A percentile compares a stretch with the other conserved stretches of the same genome.
Evolutionary conservation across 805 yeast genomes (phyloP).

Genomic region (Candida anglica): DNA sequence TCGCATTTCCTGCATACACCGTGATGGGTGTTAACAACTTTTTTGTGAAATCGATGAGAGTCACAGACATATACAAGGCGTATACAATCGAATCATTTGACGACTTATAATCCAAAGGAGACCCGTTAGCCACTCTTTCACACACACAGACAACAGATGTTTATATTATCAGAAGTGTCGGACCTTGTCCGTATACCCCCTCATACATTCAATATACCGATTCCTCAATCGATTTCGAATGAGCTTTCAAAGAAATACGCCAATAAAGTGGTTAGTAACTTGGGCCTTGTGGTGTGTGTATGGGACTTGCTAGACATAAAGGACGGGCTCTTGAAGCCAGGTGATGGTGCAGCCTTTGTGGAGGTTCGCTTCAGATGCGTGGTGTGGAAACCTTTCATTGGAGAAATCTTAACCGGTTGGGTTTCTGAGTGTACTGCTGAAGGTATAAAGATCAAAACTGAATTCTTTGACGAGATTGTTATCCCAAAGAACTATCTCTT

Average conservation of each 20-base stretch:
- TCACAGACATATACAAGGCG: too few species aligned
- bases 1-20: too few species aligned
- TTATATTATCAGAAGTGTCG: conserved; percentile 72
- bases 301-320: conserved; percentile 81
- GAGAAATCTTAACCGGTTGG: conserved; percentile 92
- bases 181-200: conserved; percentile 91
- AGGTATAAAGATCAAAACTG: conserved; percentile 82
- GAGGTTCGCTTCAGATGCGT: conserved; percentile 71
- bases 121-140: too few species aligned
- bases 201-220: conserved; percentile 68
- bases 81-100: too few species aligned
- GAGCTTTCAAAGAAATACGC: conserved; percentile 84
- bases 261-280: conserved; percentile 75
- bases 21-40: too few species aligned
- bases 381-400: conserved; percentile 91
- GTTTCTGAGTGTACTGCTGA: conserved; percentile 82
- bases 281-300: conserved; percentile 80
- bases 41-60: too few species aligned
- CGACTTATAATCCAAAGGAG: too few species aligned
- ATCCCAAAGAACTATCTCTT: conserved; percentile 81
- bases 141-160: conserved; percentile 49
- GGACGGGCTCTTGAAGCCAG: conserved; percentile 88
- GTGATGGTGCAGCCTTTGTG: conserved; percentile 87
- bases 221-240: conserved; percentile 67
- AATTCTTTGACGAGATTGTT: conserved; percentile 87